A percentile compares a stretch with the other conserved stretches of the same genome.
Conservation (phyloP, 2,329 filamentous ascomycete genomes). For the Coniochaeta sp. region DNA sequence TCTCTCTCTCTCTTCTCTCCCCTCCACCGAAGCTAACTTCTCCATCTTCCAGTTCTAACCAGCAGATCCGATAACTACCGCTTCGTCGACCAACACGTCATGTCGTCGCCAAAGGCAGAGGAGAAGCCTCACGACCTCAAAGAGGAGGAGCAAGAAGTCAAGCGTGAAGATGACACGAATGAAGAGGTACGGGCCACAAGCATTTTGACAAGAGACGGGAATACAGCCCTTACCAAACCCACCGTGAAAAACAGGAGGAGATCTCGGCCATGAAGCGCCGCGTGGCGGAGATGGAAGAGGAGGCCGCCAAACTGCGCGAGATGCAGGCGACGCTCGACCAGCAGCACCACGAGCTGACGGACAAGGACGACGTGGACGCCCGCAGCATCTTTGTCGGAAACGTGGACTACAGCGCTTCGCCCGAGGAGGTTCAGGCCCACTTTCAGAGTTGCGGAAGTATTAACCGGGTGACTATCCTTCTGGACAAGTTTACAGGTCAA, state of each 20-base stretch:
- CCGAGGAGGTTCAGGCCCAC: conserved; percentile 96
- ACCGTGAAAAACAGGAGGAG: conserved; percentile 51
- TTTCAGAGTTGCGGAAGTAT: conserved; percentile 97
- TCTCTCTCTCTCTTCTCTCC: too few species aligned
- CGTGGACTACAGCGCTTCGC: conserved; percentile 93
- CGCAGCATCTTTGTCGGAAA: conserved; percentile 98
- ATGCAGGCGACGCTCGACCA: conserved; percentile 84
- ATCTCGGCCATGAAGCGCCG: conserved; percentile 82
- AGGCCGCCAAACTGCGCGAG: conserved; percentile 77
- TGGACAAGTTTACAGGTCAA: conserved; percentile 98
- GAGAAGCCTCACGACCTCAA: conserved; percentile 6
- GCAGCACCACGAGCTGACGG: conserved; percentile 72
- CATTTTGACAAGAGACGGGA: not conserved
- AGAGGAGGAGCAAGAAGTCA: conserved; percentile 10
- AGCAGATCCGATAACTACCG: not conserved
- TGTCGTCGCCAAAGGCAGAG: conserved; percentile 8
- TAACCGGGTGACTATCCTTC: conserved; percentile 92
- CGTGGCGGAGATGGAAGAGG: conserved; percentile 85
- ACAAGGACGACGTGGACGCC: conserved; percentile 91
- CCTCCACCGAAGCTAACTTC: not conserved
- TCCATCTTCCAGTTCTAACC: not conserved
- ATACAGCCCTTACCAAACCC: not conserved
- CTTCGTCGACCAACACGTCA: not conserved
- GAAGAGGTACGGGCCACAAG: conserved; percentile 4
- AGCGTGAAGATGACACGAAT: conserved; percentile 6